These are phyloP conservation scores for Luzula sylvatica DNA, from an alignment of 176 grass and related monocot species.

Conservation along the genomic window DNA sequence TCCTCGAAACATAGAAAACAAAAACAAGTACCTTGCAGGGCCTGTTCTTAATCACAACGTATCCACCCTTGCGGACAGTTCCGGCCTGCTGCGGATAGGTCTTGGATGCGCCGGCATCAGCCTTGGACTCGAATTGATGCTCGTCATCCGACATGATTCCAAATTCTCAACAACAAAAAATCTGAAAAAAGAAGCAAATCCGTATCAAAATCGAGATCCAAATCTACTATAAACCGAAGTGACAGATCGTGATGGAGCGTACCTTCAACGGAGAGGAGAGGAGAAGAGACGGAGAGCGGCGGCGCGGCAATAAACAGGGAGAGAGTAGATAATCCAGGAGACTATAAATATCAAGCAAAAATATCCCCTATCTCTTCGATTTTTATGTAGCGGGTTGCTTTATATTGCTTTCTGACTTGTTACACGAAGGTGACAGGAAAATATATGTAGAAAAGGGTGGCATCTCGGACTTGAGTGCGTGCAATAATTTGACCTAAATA, in stretches of 20 bases:
- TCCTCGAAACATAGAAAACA: not conserved
- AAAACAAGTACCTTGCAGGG: constrained; percentile 64
- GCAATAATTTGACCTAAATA: not conserved
- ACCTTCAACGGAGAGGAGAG: not conserved
- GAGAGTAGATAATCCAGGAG: not conserved
- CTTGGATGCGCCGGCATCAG: constrained; percentile 84
- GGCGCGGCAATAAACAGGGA: constrained; percentile 1
- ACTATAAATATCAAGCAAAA: too few relatives aligned
- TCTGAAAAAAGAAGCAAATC: not conserved
- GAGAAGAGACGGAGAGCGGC: not conserved
- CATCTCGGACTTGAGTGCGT: too few relatives aligned
- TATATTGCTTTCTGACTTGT: too few relatives aligned
- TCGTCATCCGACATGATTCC: constrained; percentile 81
- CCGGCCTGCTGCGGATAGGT: constrained; percentile 93
- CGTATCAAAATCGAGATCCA: not conserved
- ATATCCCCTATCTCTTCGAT: too few relatives aligned
- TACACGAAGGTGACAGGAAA: too few relatives aligned
- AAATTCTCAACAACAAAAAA: not conserved
- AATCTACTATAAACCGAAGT: not conserved
- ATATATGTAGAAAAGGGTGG: not conserved
- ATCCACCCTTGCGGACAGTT: constrained; percentile 79
- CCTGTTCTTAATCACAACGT: constrained; percentile 80
- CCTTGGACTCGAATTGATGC: constrained; percentile 93
- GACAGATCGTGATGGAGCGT: not conserved
- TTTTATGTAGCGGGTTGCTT: too few relatives aligned